Conservation (phyloP, 2,329 filamentous ascomycete species). For the Diaporthe sp. region DNA sequence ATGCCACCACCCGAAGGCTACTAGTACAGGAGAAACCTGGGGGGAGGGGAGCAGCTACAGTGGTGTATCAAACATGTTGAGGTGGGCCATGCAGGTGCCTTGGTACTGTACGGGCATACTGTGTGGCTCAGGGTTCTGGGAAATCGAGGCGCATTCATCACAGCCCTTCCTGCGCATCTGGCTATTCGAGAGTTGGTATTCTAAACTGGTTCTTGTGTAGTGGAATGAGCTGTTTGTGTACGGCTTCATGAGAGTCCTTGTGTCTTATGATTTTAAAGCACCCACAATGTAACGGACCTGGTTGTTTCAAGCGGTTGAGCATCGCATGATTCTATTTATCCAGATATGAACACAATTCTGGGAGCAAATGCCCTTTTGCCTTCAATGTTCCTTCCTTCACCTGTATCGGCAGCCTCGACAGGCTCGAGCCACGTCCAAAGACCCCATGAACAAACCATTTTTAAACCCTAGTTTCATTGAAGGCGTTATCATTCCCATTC, state of each 20-base stretch:
- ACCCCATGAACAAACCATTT: neutral
- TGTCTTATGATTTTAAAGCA: neutral
- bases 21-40: neutral
- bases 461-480: neutral
- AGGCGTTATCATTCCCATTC: neutral
- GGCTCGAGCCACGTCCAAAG: neutral
- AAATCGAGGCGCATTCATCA: neutral
- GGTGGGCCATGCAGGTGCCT: neutral
- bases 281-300: neutral
- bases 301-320: neutral
- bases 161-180: neutral
- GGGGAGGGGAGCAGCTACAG: too few species aligned
- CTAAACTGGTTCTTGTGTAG: neutral
- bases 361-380: neutral
- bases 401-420: neutral
- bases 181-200: neutral
- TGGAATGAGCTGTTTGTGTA: neutral
- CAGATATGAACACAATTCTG: neutral
- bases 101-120: neutral
- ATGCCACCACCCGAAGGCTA: too few species aligned
- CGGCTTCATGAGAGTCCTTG: too few species aligned
- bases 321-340: too few species aligned
- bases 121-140: neutral
- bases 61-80: neutral
- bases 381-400: too few species aligned